phyloP scores from a whole-genome alignment of 164 flowering plant species.

The Akebia trifoliata region DNA sequence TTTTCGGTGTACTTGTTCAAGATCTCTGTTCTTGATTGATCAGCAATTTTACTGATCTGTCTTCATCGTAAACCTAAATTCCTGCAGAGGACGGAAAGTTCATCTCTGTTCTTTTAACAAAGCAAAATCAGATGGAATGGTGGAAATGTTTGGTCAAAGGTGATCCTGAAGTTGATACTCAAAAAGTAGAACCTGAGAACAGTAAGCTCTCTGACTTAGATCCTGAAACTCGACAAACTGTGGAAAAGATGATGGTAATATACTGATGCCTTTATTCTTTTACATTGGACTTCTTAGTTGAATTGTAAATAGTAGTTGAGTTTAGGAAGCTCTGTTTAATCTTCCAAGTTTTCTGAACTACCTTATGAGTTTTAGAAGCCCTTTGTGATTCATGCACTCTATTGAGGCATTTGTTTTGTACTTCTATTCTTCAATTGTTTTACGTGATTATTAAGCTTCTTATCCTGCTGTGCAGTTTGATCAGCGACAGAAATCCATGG shows the following conservation, averaged over 20 bases:
- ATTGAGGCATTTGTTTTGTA: no score
- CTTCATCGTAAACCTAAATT: no score
- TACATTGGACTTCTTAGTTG: neutral
- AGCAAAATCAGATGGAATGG: constrained; percentile 95
- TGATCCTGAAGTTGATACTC: constrained; percentile 88
- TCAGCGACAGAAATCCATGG: constrained; percentile 91
- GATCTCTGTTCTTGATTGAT: no score
- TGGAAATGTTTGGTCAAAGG: constrained; percentile 89
- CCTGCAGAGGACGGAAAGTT: constrained; percentile 74
- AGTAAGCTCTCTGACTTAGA: constrained; percentile 86
- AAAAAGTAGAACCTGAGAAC: constrained; percentile 87
- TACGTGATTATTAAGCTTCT: no score
- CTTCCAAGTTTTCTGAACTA: no score
- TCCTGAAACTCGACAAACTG: constrained; percentile 80
- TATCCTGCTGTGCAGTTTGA: constrained; percentile 55
- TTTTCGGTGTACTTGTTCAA: no score
- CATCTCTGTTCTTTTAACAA: constrained; percentile 69
- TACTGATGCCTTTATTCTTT: neutral
- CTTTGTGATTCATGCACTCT: no score
- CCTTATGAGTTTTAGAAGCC: no score
- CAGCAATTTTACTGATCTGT: no score
- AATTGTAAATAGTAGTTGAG: no score
- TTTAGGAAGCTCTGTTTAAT: no score
- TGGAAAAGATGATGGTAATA: constrained; percentile 95
- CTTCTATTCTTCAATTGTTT: no score